These are phyloP conservation scores for Ophiosphaerella korrae DNA, from an alignment of 2,329 filamentous ascomycete species.

Conservation along the genomic window DNA sequence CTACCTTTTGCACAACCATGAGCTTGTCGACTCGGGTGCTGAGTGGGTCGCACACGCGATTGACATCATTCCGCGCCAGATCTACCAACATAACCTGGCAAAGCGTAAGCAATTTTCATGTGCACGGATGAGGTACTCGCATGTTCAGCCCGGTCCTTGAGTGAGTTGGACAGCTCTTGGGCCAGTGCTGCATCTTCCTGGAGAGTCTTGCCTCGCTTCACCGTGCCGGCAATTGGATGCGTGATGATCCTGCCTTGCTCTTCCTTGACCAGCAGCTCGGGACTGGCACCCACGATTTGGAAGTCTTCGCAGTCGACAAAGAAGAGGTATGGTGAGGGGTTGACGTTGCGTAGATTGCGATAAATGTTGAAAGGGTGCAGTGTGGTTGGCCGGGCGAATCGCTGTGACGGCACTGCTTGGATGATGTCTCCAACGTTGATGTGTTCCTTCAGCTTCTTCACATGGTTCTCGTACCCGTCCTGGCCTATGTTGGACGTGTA, in stretches of 20 bases:
- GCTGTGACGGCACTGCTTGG: conserved; percentile 93
- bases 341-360: conserved; percentile 92
- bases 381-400: conserved; percentile 84
- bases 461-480: conserved; percentile 87
- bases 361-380: conserved; percentile 99
- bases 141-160: conserved; percentile 73
- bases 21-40: conserved; percentile 89
- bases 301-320: conserved; percentile 92
- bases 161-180: conserved; percentile 73
- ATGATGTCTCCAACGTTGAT: conserved; percentile 94
- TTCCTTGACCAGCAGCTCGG: conserved; percentile 91
- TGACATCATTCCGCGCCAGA: conserved; percentile 93
- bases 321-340: conserved; percentile 96
- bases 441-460: conserved; percentile 84
- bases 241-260: conserved; percentile 88
- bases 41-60: conserved; percentile 88
- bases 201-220: conserved; percentile 79
- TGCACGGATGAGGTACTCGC: conserved; percentile 25
- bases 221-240: conserved; percentile 95
- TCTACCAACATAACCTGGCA: conserved; percentile 92
- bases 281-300: conserved; percentile 92
- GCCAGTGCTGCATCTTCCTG: conserved; percentile 84
- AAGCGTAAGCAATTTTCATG: conserved; percentile 56
- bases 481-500: conserved; percentile 93
- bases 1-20: conserved; percentile 68